phyloP scores from a whole-genome alignment of 2,329 filamentous ascomycete species.

The Monascus ruber region DNA sequence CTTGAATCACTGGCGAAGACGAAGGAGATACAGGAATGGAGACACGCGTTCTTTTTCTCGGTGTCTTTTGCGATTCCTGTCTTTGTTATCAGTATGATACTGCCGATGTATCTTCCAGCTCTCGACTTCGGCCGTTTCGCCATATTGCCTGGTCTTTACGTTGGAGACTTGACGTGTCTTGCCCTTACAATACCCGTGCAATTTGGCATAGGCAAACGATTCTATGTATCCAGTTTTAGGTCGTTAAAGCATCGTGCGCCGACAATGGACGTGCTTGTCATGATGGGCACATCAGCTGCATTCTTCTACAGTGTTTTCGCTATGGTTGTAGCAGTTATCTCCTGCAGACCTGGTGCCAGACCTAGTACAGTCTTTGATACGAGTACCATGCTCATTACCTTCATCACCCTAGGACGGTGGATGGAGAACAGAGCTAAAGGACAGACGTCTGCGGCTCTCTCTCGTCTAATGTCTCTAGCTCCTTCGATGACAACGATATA shows the following conservation, averaged over 20 bases:
- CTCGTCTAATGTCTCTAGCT: conserved; percentile 85
- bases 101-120: conserved; percentile 70
- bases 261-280: conserved; percentile 95
- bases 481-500: conserved; percentile 98
- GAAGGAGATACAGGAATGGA: conserved; percentile 91
- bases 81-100: conserved; percentile 81
- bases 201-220: conserved; percentile 89
- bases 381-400: conserved; percentile 95
- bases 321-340: conserved; percentile 65
- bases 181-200: conserved; percentile 82
- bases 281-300: conserved; percentile 83
- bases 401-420: conserved; percentile 82
- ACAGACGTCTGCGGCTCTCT: conserved; percentile 88
- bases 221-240: conserved; percentile 88
- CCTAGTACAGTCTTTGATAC: conserved; percentile 93
- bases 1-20: conserved; percentile 93
- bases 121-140: conserved; percentile 65
- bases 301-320: conserved; percentile 90
- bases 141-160: conserved; percentile 63
- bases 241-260: conserved; percentile 81
- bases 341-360: conserved; percentile 62
- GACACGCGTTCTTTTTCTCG: conserved; percentile 65
- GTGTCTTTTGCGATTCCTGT: conserved; percentile 78
- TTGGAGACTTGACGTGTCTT: conserved; percentile 79
- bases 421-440: conserved; percentile 92